phyloP scores from a whole-genome alignment of 2,329 filamentous ascomycete genomes.

The Aspergillus pseudonomiae region DNA sequence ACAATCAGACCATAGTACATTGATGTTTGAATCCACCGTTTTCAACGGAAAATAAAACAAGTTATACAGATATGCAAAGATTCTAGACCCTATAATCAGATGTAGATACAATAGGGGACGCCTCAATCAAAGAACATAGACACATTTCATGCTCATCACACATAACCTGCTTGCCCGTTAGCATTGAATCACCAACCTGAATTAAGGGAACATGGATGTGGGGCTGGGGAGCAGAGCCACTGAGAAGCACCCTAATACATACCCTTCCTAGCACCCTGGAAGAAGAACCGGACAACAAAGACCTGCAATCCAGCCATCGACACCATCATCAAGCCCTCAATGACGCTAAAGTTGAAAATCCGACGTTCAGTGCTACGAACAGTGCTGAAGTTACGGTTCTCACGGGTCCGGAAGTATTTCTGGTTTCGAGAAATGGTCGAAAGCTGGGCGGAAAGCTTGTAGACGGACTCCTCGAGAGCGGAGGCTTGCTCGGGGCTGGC shows the following conservation, averaged over 20 bases:
- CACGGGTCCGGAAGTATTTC: conserved; percentile 98
- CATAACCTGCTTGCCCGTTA: conserved; percentile 32
- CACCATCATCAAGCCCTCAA: conserved; percentile 88
- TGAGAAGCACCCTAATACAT: conserved; percentile 24
- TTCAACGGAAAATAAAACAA: neutral
- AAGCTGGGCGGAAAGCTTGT: conserved; percentile 89
- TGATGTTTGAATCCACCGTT: neutral
- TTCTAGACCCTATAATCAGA: conserved; percentile 21
- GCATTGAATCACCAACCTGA: neutral
- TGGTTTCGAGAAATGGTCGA: conserved; percentile 96
- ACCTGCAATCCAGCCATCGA: conserved; percentile 96
- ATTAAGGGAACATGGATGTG: neutral
- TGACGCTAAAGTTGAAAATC: conserved; percentile 96
- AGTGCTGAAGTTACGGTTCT: conserved; percentile 98
- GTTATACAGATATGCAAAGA: conserved; percentile 13
- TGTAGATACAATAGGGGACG: conserved; percentile 27
- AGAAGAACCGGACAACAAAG: conserved; percentile 97
- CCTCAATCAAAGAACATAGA: conserved; percentile 30
- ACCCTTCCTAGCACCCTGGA: conserved; percentile 80
- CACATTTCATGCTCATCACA: conserved; percentile 39
- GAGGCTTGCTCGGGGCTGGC: conserved; percentile 86
- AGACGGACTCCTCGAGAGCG: conserved; percentile 87
- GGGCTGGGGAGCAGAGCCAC: neutral
- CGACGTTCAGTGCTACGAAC: conserved; percentile 92
- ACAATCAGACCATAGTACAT: neutral